These are phyloP conservation scores for Alternaria alternata DNA, from an alignment of 2,329 filamentous ascomycete genomes.

Conservation along the genomic window DNA sequence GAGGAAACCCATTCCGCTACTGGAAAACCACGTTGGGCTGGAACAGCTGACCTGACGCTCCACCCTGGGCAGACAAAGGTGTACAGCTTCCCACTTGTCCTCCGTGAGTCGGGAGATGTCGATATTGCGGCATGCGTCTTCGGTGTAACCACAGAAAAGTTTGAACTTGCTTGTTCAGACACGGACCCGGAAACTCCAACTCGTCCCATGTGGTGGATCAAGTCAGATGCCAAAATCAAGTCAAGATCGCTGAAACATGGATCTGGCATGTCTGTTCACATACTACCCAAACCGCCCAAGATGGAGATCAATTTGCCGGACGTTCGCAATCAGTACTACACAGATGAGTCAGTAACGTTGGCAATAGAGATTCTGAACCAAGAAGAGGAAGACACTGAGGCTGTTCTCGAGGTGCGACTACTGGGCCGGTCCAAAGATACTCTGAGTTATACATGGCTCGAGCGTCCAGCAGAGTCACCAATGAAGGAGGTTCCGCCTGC, in stretches of 20 bases:
- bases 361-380: slow-evolving; percentile 77
- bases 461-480: slow-evolving; percentile 44
- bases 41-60: slow-evolving; percentile 70
- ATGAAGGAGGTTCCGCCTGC: slow-evolving; percentile 41
- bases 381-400: slow-evolving; percentile 80
- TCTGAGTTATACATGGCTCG: slow-evolving; percentile 58
- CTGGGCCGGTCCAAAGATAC: slow-evolving; percentile 64
- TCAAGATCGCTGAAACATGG: slow-evolving; percentile 41
- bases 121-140: slow-evolving; percentile 71
- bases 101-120: slow-evolving; percentile 84
- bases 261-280: slow-evolving; percentile 65
- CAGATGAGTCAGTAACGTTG: slow-evolving; percentile 77
- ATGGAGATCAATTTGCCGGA: slow-evolving; percentile 76
- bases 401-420: slow-evolving; percentile 73
- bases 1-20: slow-evolving; percentile 36
- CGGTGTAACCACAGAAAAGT: slow-evolving; percentile 68
- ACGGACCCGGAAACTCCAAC: slow-evolving; percentile 48
- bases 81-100: slow-evolving; percentile 73
- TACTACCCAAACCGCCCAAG: slow-evolving; percentile 91
- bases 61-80: slow-evolving; percentile 72
- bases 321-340: slow-evolving; percentile 78
- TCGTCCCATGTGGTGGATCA: slow-evolving; percentile 47
- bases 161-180: slow-evolving; percentile 73
- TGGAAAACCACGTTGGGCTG: slow-evolving; percentile 57
- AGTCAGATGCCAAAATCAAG: slow-evolving; percentile 32